A percentile compares a stretch with the other conserved stretches of the same genome.
phyloP scores from a whole-genome alignment of 257 asterid species.

The Buddleja alternifolia region DNA sequence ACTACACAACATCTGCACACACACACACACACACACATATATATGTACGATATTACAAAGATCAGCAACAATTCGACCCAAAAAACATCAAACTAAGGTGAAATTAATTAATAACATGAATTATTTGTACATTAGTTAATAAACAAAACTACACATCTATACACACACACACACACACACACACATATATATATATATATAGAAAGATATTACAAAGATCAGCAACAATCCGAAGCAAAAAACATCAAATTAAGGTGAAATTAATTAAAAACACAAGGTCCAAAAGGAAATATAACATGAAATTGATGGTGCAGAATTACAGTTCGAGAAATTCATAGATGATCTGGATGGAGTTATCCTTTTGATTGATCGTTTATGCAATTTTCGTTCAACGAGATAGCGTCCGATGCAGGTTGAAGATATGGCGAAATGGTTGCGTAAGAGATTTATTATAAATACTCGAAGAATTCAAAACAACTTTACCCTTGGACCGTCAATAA shows the following conservation, averaged over 20 bases:
- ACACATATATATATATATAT: too few relatives aligned
- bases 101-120: neutral
- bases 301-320: slow-evolving; percentile 36
- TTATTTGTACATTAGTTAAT: too few relatives aligned
- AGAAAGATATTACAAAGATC: too few relatives aligned
- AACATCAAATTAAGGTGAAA: slow-evolving; percentile 25
- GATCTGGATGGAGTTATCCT: slow-evolving; percentile 28
- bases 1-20: slow-evolving; percentile 2
- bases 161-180: too few relatives aligned
- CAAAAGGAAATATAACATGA: slow-evolving; percentile 8
- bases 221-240: too few relatives aligned
- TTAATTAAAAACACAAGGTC: neutral
- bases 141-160: too few relatives aligned
- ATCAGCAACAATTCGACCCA: slow-evolving; percentile 8
- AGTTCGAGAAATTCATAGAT: slow-evolving; percentile 30
- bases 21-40: neutral
- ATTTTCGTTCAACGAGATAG: too few relatives aligned
- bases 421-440: too few relatives aligned
- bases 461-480: too few relatives aligned
- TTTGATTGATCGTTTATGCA: slow-evolving; percentile 30
- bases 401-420: too few relatives aligned
- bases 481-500: too few relatives aligned
- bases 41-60: neutral
- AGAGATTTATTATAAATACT: too few relatives aligned
- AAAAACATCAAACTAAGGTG: neutral